phyloP scores from a whole-genome alignment of 805 yeast species.

The Yarrowia sp. region DNA sequence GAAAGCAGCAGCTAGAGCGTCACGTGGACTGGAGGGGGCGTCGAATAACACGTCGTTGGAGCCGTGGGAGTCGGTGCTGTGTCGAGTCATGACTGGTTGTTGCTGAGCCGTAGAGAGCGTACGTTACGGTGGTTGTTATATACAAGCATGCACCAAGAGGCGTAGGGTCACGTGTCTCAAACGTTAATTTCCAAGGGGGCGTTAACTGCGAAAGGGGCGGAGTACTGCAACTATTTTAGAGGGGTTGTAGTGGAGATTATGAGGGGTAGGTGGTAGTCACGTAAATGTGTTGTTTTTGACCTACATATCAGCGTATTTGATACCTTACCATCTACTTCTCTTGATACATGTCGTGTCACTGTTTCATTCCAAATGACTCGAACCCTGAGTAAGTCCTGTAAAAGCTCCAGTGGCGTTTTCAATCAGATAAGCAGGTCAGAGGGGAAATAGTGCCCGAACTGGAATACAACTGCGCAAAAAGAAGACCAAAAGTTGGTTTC shows the following conservation, averaged over 20 bases:
- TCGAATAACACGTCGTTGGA: constrained; percentile 26
- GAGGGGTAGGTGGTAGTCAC: not conserved
- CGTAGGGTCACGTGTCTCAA: constrained; percentile 8
- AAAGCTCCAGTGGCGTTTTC: not conserved
- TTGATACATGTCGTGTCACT: not conserved
- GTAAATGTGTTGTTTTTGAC: not conserved
- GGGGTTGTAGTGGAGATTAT: not conserved
- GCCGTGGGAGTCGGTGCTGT: constrained; percentile 14
- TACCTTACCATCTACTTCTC: not conserved
- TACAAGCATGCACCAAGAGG: not conserved
- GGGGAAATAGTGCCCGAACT: too few relatives aligned
- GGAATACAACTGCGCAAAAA: not conserved
- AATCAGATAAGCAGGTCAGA: not conserved
- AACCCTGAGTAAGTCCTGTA: not conserved
- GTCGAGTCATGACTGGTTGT: constrained; percentile 18
- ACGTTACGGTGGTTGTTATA: not conserved
- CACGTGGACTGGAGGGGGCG: constrained; percentile 25
- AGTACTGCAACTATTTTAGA: not conserved
- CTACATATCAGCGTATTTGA: too few relatives aligned
- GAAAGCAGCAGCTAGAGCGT: constrained; percentile 32
- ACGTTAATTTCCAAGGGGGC: not conserved
- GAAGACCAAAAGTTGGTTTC: not conserved
- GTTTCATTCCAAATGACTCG: too few relatives aligned
- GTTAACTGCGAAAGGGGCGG: not conserved
- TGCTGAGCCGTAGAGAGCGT: not conserved